Percentiles rank a stretch among this genome's conserved stretches.
Conservation (phyloP, 176 grass and related monocot species). For the Oryza coarctata region DNA sequence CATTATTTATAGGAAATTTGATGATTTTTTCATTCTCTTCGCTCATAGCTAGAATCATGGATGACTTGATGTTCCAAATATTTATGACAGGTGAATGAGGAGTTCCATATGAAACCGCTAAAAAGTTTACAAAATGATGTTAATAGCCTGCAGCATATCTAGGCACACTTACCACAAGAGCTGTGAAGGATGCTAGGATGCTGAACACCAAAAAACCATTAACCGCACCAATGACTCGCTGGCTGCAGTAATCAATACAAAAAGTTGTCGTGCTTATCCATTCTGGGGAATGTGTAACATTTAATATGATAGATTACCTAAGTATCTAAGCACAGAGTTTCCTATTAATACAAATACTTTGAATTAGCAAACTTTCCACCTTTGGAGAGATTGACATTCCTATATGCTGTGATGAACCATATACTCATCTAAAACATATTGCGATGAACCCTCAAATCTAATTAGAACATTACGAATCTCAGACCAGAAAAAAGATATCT, state of each 20-base stretch:
- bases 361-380: background rate
- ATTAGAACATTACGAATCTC: conserved; percentile 4
- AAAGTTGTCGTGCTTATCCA: conserved; percentile 4
- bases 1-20: background rate
- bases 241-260: conserved; percentile 55
- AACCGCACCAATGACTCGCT: conserved; percentile 72
- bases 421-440: background rate
- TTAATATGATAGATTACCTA: background rate
- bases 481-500: background rate
- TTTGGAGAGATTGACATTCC: background rate
- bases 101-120: background rate
- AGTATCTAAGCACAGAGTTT: background rate
- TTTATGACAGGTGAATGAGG: background rate
- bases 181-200: conserved; percentile 75
- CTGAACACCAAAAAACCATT: conserved; percentile 80
- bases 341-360: background rate
- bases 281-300: background rate
- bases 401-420: background rate
- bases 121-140: background rate
- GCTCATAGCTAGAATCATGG: background rate
- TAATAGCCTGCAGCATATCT: background rate
- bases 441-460: background rate
- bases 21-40: background rate
- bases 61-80: conserved; percentile 10
- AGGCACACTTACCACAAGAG: conserved; percentile 77